Base-by-base conservation (phyloP, 441 rosid species). In the Arabidopsis hybrid region DNA sequence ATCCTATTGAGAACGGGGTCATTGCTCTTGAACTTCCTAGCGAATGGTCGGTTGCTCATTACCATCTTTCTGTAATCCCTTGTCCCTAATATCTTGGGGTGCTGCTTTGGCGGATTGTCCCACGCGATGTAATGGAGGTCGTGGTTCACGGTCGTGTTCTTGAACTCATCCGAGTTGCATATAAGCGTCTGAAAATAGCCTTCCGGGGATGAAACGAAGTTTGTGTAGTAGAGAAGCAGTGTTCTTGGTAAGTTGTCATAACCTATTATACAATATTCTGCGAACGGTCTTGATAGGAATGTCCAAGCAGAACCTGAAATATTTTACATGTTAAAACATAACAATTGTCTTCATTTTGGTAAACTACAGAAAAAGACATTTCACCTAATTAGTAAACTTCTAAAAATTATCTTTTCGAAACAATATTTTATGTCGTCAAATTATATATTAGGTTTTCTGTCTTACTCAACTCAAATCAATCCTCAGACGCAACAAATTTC, bases 211-310 rank as follows among this genome's bases (percentile, higher is more conserved):
- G 97, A 94, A 14, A 94, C 91, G 0, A 92, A 90, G 69, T 94
- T 94, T 36, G 97, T 78, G 83, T 90, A 94, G 80, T 92, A 94
- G 11, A 94, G 90, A 10, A 94, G 95, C 8, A 94, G 88, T 10
- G 89, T 90, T 69, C 99, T 89, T 7, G 99, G 97, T 73, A 94
- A 79, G 86, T 94, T 94, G 82, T 94, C 99, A 89, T 90, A 94
- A 1, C 97, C 99, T 38, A 86, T 74, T 7, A 90, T 84, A 83
- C 85, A 73, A 66, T 90, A 89, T 75, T 94, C 99, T 0, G 94
- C 83, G 47, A 94, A 94, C 1, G 93, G 85, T 79, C 97, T 89
- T 51, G 97, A 92, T 21, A 94, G 61, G 18, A 94, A 67, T 57
- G 90, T 89, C 97, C 99, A 94, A 35, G 99, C 97, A 53, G 99